Evolutionary conservation across 2,329 filamentous ascomycete species (phyloP).

Genomic region (Rutstroemia sp.): DNA sequence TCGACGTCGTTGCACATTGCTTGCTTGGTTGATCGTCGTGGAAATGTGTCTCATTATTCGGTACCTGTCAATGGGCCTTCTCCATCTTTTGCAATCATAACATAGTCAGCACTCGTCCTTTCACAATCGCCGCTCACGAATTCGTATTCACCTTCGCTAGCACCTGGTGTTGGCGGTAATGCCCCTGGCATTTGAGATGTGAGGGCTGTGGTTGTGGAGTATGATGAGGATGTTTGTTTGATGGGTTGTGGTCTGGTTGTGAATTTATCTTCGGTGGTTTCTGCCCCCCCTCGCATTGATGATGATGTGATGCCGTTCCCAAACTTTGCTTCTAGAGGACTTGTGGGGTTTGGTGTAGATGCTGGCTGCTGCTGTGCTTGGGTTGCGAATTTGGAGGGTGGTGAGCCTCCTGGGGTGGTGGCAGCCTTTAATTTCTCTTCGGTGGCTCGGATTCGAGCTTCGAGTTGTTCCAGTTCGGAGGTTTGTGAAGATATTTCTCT

Average conservation of each 20-base stretch:
- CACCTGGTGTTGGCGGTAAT: slow-evolving; percentile 29
- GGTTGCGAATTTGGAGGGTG: neutral
- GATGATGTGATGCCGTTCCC: neutral
- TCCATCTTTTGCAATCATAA: slow-evolving; percentile 19
- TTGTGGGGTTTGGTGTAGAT: neutral
- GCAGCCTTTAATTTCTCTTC: slow-evolving; percentile 61
- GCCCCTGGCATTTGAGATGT: slow-evolving; percentile 21
- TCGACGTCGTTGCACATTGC: too few relatives aligned
- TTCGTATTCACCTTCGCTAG: slow-evolving; percentile 31
- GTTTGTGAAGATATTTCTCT: slow-evolving; percentile 66
- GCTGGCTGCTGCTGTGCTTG: neutral
- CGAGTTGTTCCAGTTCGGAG: slow-evolving; percentile 77
- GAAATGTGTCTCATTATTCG: slow-evolving; percentile 6
- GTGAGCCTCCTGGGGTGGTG: slow-evolving; percentile 6
- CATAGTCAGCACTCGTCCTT: slow-evolving; percentile 20
- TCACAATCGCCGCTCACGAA: slow-evolving; percentile 12
- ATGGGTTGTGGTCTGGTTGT: neutral
- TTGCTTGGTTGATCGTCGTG: neutral
- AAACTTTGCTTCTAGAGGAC: slow-evolving; percentile 6
- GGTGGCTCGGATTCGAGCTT: slow-evolving; percentile 76
- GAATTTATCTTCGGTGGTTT: neutral
- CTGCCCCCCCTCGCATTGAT: neutral
- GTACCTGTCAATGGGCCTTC: slow-evolving; percentile 12
- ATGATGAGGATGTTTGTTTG: slow-evolving; percentile 1
- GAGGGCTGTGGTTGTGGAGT: neutral